These are phyloP conservation scores for Aspergillus sp. DNA, from an alignment of 2,329 filamentous ascomycete species.

Conservation along the genomic window DNA sequence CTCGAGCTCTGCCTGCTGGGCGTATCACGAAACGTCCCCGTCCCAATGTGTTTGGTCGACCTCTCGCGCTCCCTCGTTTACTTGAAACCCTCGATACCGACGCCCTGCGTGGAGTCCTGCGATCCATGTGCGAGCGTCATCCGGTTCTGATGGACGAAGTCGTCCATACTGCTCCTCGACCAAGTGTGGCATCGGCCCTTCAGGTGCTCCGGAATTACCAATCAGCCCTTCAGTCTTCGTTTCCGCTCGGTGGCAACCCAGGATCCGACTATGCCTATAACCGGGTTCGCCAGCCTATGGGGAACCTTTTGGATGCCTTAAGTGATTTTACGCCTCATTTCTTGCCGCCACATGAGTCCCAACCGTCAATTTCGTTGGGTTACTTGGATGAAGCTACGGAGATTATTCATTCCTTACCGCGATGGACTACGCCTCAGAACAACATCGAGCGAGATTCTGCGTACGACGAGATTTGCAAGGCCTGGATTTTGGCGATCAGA, in stretches of 20 bases:
- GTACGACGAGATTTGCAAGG: slow-evolving; percentile 90
- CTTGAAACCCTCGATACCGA: slow-evolving; percentile 85
- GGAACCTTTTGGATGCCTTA: slow-evolving; percentile 76
- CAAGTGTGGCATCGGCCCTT: slow-evolving; percentile 71
- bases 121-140: slow-evolving; percentile 82
- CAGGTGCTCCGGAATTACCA: slow-evolving; percentile 77
- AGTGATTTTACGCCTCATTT: slow-evolving; percentile 95
- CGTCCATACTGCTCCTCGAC: slow-evolving; percentile 73
- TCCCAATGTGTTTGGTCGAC: slow-evolving; percentile 60
- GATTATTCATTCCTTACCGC: slow-evolving; percentile 77
- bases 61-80: slow-evolving; percentile 63
- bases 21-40: slow-evolving; percentile 60
- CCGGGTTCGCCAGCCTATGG: slow-evolving; percentile 71
- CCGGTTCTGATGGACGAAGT: slow-evolving; percentile 81
- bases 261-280: slow-evolving; percentile 93
- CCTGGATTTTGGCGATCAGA: slow-evolving; percentile 84
- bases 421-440: slow-evolving; percentile 83
- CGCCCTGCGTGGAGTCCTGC: slow-evolving; percentile 77
- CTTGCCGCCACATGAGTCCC: slow-evolving; percentile 79
- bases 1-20: slow-evolving; percentile 58
- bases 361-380: slow-evolving; percentile 71
- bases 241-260: slow-evolving; percentile 75
- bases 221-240: slow-evolving; percentile 64
- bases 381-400: slow-evolving; percentile 87
- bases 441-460: slow-evolving; percentile 90